These are phyloP conservation scores for Chlorella variabilis DNA, from an alignment of 163 green algal species.

Conservation along the genomic window DNA sequence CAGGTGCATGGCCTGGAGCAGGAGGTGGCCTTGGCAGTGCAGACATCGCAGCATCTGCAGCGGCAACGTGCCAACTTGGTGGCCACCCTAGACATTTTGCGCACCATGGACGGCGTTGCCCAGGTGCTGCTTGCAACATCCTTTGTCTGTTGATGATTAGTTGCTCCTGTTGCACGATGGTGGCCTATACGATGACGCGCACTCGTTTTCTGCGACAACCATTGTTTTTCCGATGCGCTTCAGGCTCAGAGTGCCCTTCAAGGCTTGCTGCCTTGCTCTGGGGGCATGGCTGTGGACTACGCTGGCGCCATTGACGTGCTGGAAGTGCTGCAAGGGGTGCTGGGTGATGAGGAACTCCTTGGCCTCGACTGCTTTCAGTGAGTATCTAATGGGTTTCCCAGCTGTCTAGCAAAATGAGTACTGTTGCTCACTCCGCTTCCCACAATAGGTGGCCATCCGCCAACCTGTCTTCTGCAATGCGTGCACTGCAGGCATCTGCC, in stretches of 20 bases:
- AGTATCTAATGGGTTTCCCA: background rate
- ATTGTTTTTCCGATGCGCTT: too few species aligned
- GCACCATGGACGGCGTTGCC: slow-evolving; percentile 3
- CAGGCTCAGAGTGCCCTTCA: slow-evolving; percentile 58
- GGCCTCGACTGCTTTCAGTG: slow-evolving; percentile 32
- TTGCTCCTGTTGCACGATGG: too few species aligned
- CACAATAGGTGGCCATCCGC: too few species aligned
- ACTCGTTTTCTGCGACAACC: too few species aligned
- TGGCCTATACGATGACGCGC: too few species aligned
- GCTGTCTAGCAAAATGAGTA: background rate
- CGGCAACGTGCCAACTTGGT: slow-evolving; percentile 64
- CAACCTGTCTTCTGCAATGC: too few species aligned
- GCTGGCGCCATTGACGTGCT: slow-evolving; percentile 77
- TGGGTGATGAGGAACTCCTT: slow-evolving; percentile 26
- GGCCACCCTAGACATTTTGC: slow-evolving; percentile 24
- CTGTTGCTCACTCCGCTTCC: too few species aligned
- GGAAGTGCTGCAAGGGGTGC: slow-evolving; percentile 57
- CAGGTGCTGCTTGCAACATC: slow-evolving; percentile 8
- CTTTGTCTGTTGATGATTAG: too few species aligned
- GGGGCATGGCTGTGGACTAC: slow-evolving; percentile 60
- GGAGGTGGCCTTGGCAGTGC: slow-evolving; percentile 56
- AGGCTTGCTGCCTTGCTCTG: slow-evolving; percentile 59
- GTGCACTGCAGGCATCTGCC: slow-evolving; percentile 36
- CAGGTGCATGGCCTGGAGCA: slow-evolving; percentile 61
- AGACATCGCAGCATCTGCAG: slow-evolving; percentile 64